Conservation (phyloP, 139 green algal genomes). For the Edaphochlamys debaryana region DNA sequence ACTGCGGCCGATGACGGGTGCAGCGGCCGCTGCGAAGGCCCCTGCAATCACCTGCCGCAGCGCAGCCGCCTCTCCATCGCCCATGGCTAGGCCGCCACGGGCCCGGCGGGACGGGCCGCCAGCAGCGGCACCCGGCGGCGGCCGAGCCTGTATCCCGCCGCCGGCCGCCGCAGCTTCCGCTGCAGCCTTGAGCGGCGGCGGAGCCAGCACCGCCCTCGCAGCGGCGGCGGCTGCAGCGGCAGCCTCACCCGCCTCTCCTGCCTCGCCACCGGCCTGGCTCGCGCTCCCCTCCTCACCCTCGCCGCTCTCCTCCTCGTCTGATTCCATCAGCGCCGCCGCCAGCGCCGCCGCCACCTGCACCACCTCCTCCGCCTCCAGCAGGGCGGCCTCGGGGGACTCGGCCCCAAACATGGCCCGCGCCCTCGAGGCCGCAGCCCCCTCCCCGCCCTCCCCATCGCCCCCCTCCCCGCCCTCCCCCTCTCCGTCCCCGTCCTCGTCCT, state of each 20-base stretch:
- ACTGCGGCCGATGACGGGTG: constrained; percentile 13
- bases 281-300: neutral
- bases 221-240: no score
- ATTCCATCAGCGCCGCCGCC: neutral
- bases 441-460: neutral
- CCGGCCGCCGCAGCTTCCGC: no score
- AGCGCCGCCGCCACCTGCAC: constrained; percentile 28
- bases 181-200: no score
- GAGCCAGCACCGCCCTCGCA: no score
- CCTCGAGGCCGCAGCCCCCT: neutral
- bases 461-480: neutral
- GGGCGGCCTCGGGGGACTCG: neutral
- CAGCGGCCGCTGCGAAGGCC: constrained; percentile 22
- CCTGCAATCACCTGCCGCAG: constrained; percentile 20
- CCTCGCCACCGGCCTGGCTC: neutral
- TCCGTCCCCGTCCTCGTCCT: neutral
- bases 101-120: neutral
- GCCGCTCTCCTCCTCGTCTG: neutral
- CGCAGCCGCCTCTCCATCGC: neutral
- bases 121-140: neutral
- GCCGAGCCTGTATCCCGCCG: no score
- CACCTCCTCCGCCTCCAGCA: constrained; percentile 35
- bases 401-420: neutral
- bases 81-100: neutral
- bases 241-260: no score